These are phyloP conservation scores for Diaporthe sp. DNA, from an alignment of 2,329 filamentous ascomycete genomes.

Conservation along the genomic window DNA sequence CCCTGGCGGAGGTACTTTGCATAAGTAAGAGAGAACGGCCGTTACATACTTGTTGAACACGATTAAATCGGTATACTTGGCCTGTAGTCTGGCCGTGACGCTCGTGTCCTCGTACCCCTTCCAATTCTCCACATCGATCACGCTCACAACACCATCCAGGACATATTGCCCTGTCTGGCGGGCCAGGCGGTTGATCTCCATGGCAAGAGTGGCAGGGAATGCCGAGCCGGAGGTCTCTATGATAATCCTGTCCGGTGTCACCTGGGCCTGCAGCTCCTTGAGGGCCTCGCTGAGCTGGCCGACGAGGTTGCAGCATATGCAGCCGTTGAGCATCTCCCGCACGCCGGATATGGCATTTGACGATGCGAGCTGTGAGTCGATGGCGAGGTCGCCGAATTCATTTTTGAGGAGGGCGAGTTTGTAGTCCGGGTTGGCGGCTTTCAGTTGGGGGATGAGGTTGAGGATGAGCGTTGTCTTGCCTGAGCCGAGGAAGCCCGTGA, in stretches of 20 bases:
- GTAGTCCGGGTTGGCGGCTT: conserved; percentile 79
- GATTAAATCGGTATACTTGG: conserved; percentile 89
- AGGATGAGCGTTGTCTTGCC: conserved; percentile 97
- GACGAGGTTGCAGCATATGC: conserved; percentile 99
- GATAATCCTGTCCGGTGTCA: conserved; percentile 84
- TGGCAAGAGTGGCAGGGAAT: conserved; percentile 88
- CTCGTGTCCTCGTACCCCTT: conserved; percentile 91
- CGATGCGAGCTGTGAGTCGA: conserved; percentile 92
- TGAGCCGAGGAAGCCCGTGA: conserved; percentile 95
- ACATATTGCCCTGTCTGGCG: conserved; percentile 78
- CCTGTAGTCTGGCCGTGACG: conserved; percentile 90
- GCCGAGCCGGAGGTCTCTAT: conserved; percentile 94
- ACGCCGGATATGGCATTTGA: conserved; percentile 88
- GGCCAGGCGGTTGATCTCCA: conserved; percentile 87
- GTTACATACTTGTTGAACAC: conserved; percentile 82
- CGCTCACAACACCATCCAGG: conserved; percentile 89
- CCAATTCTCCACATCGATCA: conserved; percentile 97
- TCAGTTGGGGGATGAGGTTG: conserved; percentile 91
- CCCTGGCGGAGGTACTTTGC: not conserved
- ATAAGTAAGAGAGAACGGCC: not conserved
- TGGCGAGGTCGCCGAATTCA: conserved; percentile 94
- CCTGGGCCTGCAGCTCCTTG: conserved; percentile 73
- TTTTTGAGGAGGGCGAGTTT: conserved; percentile 96
- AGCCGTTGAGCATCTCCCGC: conserved; percentile 93
- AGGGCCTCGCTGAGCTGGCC: conserved; percentile 89